A percentile compares a stretch with the other conserved stretches of the same genome.
phyloP scores from a whole-genome alignment of 2,329 filamentous ascomycete species.

The Dothiorella sarmentorum region DNA sequence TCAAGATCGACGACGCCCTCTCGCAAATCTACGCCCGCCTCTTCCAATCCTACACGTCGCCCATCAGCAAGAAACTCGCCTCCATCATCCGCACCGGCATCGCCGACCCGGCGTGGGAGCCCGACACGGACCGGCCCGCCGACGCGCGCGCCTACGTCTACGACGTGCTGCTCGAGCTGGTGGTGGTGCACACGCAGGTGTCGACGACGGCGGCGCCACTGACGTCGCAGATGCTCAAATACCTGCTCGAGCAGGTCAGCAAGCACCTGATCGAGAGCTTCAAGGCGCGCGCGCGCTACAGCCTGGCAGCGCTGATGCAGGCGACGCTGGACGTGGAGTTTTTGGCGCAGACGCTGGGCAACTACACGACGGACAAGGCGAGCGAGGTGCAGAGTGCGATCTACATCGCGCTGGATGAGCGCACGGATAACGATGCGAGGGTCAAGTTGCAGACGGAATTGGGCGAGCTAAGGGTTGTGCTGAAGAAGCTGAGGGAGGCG shows the following conservation, averaged over 20 bases:
- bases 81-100: conserved; percentile 66
- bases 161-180: conserved; percentile 76
- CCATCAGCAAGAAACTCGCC: conserved; percentile 57
- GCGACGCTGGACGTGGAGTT: conserved; percentile 97
- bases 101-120: conserved; percentile 66
- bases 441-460: conserved; percentile 78
- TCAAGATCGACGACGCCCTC: conserved; percentile 86
- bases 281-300: conserved; percentile 61
- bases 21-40: conserved; percentile 85
- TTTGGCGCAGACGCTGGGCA: conserved; percentile 84
- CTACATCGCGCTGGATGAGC: conserved; percentile 83
- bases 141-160: conserved; percentile 88
- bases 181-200: conserved; percentile 82
- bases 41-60: conserved; percentile 87
- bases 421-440: conserved; percentile 84
- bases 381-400: conserved; percentile 82
- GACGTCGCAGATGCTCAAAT: conserved; percentile 76
- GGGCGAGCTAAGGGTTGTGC: conserved; percentile 79
- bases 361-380: conserved; percentile 82
- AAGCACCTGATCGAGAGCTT: conserved; percentile 80
- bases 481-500: conserved; percentile 60
- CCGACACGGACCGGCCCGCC: conserved; percentile 57
- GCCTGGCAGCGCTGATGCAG: conserved; percentile 84
- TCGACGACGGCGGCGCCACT: conserved; percentile 61
- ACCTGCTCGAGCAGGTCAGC: conserved; percentile 79